phyloP scores from a whole-genome alignment of 768 basidiomycete genomes.

The Auricularia auricula-judae region DNA sequence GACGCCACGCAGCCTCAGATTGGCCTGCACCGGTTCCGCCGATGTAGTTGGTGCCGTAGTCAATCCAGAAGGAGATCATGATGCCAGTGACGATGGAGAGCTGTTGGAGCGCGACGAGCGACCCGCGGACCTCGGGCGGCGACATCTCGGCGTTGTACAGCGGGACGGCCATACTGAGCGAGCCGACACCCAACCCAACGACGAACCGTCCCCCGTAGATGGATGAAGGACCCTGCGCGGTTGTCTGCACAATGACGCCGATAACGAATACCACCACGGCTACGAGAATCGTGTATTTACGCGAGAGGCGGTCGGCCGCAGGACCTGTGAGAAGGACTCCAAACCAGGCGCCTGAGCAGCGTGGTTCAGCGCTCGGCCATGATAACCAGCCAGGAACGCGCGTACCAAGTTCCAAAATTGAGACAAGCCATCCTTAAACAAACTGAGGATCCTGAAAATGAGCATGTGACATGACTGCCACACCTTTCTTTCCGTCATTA shows the following conservation, averaged over 20 bases:
- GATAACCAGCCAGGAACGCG: neutral
- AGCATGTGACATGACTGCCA: too few relatives aligned
- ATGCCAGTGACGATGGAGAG: constrained; percentile 75
- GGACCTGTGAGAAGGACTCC: constrained; percentile 66
- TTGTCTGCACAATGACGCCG: constrained; percentile 64
- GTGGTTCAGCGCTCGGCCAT: neutral
- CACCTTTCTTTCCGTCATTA: neutral
- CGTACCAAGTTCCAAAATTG: constrained; percentile 56
- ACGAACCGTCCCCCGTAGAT: constrained; percentile 70
- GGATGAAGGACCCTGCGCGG: constrained; percentile 42
- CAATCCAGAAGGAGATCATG: constrained; percentile 46
- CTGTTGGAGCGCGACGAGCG: constrained; percentile 72
- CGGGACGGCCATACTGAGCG: constrained; percentile 74
- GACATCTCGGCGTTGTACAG: constrained; percentile 61
- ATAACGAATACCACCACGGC: constrained; percentile 53
- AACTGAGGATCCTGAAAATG: too few relatives aligned
- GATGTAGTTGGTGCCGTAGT: constrained; percentile 54
- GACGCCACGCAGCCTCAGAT: constrained; percentile 61
- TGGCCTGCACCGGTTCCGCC: constrained; percentile 29
- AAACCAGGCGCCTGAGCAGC: constrained; percentile 42
- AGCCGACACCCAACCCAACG: constrained; percentile 73
- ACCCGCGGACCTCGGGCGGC: constrained; percentile 74
- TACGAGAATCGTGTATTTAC: constrained; percentile 60
- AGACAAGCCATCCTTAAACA: constrained; percentile 56
- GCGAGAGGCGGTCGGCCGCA: constrained; percentile 59